A percentile compares a stretch with the other conserved stretches of the same genome.
Evolutionary conservation across 1,284 basidiomycete genomes (phyloP).

Genomic region (Leucoagaricus sp.): DNA sequence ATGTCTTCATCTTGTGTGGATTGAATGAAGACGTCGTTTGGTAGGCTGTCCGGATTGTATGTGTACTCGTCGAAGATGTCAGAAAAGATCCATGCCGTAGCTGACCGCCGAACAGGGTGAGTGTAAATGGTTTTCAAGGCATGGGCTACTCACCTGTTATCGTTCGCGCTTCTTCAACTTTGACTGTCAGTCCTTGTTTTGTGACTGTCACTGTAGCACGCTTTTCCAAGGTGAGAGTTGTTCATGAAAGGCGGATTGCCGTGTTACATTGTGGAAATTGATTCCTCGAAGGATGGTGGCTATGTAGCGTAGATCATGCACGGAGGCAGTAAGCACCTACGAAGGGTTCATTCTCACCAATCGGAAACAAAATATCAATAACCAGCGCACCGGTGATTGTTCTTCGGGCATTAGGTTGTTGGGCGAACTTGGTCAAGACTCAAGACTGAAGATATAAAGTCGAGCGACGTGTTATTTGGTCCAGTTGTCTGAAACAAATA

Average conservation of each 20-base stretch:
- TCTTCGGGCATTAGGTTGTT: slow-evolving; percentile 2
- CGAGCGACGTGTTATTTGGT: slow-evolving; percentile 2
- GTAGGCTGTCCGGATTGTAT: slow-evolving; percentile 48
- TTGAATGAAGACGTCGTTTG: slow-evolving; percentile 16
- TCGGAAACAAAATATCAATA: background rate
- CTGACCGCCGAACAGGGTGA: slow-evolving; percentile 38
- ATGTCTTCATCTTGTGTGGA: slow-evolving; percentile 29
- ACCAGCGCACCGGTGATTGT: slow-evolving; percentile 5
- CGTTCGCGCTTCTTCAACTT: slow-evolving; percentile 85
- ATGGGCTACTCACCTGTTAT: slow-evolving; percentile 56
- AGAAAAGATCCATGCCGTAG: slow-evolving; percentile 82
- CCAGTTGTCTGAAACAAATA: background rate
- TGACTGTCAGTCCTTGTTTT: slow-evolving; percentile 73
- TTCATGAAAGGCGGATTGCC: background rate
- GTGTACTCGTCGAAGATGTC: slow-evolving; percentile 79
- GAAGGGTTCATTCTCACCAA: background rate
- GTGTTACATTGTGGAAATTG: slow-evolving; percentile 68
- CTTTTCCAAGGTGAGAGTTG: slow-evolving; percentile 40
- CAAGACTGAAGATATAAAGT: background rate
- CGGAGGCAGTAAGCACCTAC: slow-evolving; percentile 76
- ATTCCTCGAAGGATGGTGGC: slow-evolving; percentile 76
- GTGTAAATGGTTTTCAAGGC: background rate
- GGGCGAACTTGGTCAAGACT: background rate
- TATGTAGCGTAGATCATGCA: slow-evolving; percentile 79
- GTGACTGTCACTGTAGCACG: slow-evolving; percentile 79